Evolutionary conservation across 2,329 filamentous ascomycete genomes (phyloP).

Genomic region (Penicillium sp.): DNA sequence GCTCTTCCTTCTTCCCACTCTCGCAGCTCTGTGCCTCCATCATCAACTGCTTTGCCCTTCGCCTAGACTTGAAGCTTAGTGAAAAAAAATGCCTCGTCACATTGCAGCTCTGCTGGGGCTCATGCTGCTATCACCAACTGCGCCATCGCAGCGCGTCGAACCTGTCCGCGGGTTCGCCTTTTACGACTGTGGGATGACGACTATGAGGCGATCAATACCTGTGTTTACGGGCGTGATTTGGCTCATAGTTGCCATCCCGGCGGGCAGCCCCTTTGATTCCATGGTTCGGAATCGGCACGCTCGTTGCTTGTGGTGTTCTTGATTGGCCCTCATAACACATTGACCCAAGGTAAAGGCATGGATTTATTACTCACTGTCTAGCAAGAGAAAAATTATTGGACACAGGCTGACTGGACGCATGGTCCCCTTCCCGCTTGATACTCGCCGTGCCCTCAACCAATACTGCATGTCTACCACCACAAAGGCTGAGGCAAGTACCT

Average conservation of each 20-base stretch:
- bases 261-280: no score
- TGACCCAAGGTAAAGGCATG: no score
- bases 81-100: conserved; percentile 9
- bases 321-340: no score
- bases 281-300: no score
- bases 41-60: conserved; percentile 1
- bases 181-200: not conserved
- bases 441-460: conserved; percentile 13
- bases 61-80: not conserved
- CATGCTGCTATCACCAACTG: conserved; percentile 31
- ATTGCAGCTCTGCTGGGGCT: conserved; percentile 6
- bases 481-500: conserved; percentile 13
- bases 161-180: not conserved
- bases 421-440: conserved; percentile 3
- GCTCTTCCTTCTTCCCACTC: not conserved
- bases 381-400: no score
- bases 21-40: not conserved
- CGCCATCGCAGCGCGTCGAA: conserved; percentile 15
- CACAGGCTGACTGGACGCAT: no score
- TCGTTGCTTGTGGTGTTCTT: no score
- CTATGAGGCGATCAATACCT: no score
- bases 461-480: no score
- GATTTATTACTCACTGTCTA: no score
- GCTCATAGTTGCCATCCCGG: no score
- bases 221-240: no score